Evolutionary conservation across 371 early-diverging fungal genomes (phyloP).

Genomic region (Nematocida major): DNA sequence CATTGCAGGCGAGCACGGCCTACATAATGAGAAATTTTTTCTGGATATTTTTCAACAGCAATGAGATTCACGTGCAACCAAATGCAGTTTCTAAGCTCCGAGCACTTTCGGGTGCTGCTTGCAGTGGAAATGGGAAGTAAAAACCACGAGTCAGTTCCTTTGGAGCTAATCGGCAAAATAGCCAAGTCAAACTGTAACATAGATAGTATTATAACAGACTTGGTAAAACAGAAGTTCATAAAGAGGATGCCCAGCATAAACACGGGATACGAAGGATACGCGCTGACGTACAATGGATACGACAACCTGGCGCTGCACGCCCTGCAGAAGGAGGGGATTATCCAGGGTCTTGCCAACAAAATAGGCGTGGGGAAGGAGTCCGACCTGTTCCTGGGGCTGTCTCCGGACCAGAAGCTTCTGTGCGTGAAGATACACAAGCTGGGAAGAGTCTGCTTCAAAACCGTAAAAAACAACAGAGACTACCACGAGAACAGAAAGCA

Average conservation of each 20-base stretch:
- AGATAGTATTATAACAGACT: conserved; percentile 50
- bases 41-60: background rate
- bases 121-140: conserved; percentile 55
- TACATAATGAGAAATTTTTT: conserved; percentile 43
- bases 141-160: conserved; percentile 46
- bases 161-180: conserved; percentile 49
- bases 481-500: conserved; percentile 69
- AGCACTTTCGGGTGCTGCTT: conserved; percentile 56
- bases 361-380: conserved; percentile 99
- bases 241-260: conserved; percentile 18
- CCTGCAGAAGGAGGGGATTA: conserved; percentile 72
- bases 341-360: conserved; percentile 88
- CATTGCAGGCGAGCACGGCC: conserved; percentile 5
- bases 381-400: conserved; percentile 58
- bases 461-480: conserved; percentile 90
- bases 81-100: conserved; percentile 54
- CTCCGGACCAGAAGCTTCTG: conserved; percentile 50
- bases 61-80: conserved; percentile 55
- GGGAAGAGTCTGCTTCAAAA: conserved; percentile 89
- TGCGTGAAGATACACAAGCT: conserved; percentile 67
- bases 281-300: conserved; percentile 92
- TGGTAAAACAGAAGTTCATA: conserved; percentile 57
- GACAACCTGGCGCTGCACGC: conserved; percentile 93
- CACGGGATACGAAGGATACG: conserved; percentile 69
- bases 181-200: conserved; percentile 52